These are phyloP conservation scores for Voacanga thouarsii DNA, from an alignment of 257 asterid species.

Conservation along the genomic window DNA sequence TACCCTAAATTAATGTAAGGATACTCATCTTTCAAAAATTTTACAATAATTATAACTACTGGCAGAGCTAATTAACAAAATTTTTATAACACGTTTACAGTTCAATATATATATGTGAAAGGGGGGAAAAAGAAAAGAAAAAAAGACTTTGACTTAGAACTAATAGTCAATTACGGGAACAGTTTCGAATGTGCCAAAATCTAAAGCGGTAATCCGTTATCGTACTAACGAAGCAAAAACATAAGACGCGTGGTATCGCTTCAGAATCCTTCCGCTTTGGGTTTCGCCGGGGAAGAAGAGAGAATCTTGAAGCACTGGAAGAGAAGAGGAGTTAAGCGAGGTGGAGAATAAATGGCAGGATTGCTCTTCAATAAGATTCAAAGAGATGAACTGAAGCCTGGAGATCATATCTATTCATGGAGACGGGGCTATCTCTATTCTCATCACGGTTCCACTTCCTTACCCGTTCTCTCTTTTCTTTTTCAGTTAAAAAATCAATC, in stretches of 20 bases:
- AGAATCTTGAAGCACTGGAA: not conserved
- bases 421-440: constrained; percentile 71
- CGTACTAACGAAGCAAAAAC: not conserved
- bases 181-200: not conserved
- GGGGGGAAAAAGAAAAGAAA: too few species aligned
- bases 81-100: too few species aligned
- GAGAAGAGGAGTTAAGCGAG: not conserved
- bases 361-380: constrained; percentile 66
- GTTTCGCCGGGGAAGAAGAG: not conserved
- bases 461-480: not conserved
- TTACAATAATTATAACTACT: too few species aligned
- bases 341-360: constrained; percentile 38
- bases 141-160: too few species aligned
- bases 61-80: too few species aligned
- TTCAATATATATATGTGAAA: too few species aligned
- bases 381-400: constrained; percentile 51
- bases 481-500: not conserved
- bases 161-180: too few species aligned
- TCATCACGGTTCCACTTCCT: constrained; percentile 59
- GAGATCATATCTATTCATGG: constrained; percentile 94
- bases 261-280: not conserved
- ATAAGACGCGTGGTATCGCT: not conserved
- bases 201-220: not conserved
- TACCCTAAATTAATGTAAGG: too few species aligned
- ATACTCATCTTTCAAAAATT: too few species aligned